These are phyloP conservation scores for Anthracocystis walkeri DNA, from an alignment of 1,284 basidiomycete species.

Conservation along the genomic window DNA sequence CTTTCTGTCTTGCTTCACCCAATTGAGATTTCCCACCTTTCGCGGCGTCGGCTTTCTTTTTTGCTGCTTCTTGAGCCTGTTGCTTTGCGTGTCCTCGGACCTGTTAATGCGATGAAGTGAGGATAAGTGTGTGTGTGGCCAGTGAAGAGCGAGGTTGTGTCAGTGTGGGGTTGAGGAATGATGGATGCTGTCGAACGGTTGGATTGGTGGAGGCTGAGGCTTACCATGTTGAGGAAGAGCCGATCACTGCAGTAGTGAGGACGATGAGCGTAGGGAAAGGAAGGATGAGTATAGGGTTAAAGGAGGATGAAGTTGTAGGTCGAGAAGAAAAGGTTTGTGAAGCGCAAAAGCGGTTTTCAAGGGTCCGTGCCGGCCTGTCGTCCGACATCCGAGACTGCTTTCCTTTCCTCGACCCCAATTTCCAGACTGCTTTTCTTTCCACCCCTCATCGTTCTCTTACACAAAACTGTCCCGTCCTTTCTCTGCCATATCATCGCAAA, in stretches of 20 bases:
- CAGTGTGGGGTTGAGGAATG: too few species aligned
- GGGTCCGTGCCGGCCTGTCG: conserved; percentile 13
- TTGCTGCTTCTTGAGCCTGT: conserved; percentile 38
- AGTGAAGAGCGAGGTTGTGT: too few species aligned
- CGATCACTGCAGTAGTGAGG: background rate
- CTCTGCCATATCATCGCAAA: background rate
- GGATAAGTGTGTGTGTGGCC: too few species aligned
- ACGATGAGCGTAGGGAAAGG: too few species aligned
- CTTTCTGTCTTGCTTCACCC: conserved; percentile 36
- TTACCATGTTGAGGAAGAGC: too few species aligned
- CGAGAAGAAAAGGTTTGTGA: background rate
- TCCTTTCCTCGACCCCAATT: background rate
- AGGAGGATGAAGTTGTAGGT: too few species aligned
- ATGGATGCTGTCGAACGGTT: background rate
- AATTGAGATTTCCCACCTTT: conserved; percentile 39
- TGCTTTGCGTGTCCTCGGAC: conserved; percentile 42
- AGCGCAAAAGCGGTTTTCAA: background rate
- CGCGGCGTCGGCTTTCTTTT: conserved; percentile 25
- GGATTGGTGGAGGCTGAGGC: too few species aligned
- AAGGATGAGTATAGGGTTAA: too few species aligned
- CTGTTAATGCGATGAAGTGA: background rate
- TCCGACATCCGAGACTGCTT: conserved; percentile 9
- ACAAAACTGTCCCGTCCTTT: too few species aligned
- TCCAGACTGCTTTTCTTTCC: background rate
- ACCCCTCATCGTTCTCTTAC: background rate